Conservation (phyloP, 495 filamentous ascomycete species). For the Xylona heveae region DNA sequence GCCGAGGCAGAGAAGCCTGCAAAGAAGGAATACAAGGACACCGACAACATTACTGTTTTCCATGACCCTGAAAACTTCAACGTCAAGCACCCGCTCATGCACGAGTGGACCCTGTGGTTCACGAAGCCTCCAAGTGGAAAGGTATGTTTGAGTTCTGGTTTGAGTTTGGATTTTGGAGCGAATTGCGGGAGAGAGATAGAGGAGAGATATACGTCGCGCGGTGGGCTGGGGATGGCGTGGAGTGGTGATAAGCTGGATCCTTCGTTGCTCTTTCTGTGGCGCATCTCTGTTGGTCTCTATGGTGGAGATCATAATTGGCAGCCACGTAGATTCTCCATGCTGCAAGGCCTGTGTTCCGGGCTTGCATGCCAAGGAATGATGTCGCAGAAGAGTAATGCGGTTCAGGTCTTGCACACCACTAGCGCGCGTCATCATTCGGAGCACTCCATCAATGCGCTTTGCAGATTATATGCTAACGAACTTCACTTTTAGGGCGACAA, state of each 20-base stretch:
- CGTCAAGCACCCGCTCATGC: constrained; percentile 90
- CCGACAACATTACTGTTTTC: constrained; percentile 70
- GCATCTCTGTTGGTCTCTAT: not conserved
- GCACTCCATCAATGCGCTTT: too few species aligned
- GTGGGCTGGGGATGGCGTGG: too few species aligned
- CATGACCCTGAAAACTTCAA: constrained; percentile 97
- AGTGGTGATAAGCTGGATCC: too few species aligned
- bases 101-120: constrained; percentile 98
- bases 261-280: not conserved
- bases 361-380: too few species aligned
- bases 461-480: not conserved
- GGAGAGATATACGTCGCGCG: not conserved
- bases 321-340: too few species aligned
- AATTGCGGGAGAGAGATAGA: not conserved
- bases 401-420: too few species aligned
- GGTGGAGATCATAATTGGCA: too few species aligned
- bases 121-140: constrained; percentile 96
- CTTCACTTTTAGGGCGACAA: constrained; percentile 52
- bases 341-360: too few species aligned
- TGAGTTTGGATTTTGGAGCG: not conserved
- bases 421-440: too few species aligned
- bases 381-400: too few species aligned
- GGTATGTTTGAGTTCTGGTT: constrained; percentile 30
- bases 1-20: not conserved
- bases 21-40: constrained; percentile 12